Evolutionary conservation across 805 yeast species (phyloP).

Genomic region (Metschnikowia dekortorum): DNA sequence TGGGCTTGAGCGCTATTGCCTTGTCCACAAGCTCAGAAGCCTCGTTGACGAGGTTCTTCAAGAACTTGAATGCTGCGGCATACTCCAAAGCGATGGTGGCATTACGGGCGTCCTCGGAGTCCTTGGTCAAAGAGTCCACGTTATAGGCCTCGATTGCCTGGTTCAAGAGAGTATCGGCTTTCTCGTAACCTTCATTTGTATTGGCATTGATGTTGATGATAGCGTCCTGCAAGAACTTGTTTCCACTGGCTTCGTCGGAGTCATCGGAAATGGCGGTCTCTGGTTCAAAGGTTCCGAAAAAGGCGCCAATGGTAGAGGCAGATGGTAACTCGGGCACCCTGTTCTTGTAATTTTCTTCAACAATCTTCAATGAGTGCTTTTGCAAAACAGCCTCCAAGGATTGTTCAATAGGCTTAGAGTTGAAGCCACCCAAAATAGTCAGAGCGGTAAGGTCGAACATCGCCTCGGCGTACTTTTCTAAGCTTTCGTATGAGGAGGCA

Average conservation of each 20-base stretch:
- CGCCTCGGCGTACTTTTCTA: conserved; percentile 77
- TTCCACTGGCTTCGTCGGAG: conserved; percentile 50
- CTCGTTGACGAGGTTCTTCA: conserved; percentile 64
- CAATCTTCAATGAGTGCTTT: conserved; percentile 70
- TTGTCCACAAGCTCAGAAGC: conserved; percentile 63
- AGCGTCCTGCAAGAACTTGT: conserved; percentile 61
- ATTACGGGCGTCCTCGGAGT: conserved; percentile 35
- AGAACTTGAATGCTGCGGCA: conserved; percentile 75
- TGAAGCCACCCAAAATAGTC: conserved; percentile 79
- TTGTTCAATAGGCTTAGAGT: conserved; percentile 70
- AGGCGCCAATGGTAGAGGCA: conserved; percentile 76
- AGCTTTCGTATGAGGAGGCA: conserved; percentile 83
- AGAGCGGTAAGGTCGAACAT: conserved; percentile 88
- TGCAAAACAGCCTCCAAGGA: conserved; percentile 83
- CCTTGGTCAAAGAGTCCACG: conserved; percentile 27
- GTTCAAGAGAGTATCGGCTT: conserved; percentile 53
- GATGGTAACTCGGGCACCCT: conserved; percentile 65
- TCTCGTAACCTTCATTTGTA: conserved; percentile 56
- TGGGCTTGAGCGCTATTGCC: conserved; percentile 64
- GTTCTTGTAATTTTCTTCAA: conserved; percentile 53
- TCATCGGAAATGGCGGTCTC: conserved; percentile 48
- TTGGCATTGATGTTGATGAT: conserved; percentile 49
- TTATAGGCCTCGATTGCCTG: conserved; percentile 54
- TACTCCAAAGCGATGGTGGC: conserved; percentile 78
- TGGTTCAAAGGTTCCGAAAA: conserved; percentile 78